Evolutionary conservation across 2,329 filamentous ascomycete species (phyloP).

Genomic region (Colletotrichum sp.): DNA sequence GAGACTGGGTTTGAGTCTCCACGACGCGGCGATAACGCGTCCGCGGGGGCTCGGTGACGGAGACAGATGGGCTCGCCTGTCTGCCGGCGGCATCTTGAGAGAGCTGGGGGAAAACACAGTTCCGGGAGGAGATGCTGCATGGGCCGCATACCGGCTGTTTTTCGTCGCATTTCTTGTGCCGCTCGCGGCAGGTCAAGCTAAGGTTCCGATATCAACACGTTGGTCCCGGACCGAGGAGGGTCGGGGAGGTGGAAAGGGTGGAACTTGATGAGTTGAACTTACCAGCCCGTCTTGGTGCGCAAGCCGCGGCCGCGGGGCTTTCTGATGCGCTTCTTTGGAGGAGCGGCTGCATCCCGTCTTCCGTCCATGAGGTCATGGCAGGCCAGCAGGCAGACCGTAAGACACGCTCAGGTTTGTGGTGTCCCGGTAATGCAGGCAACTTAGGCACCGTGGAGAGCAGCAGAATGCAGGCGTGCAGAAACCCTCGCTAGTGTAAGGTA

Average conservation of each 20-base stretch:
- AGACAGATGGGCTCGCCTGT: neutral
- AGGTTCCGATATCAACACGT: neutral
- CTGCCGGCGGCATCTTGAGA: neutral
- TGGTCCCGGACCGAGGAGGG: neutral
- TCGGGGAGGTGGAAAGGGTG: neutral
- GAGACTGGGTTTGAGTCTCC: neutral
- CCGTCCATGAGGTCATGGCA: slow-evolving; percentile 15
- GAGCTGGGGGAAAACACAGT: slow-evolving; percentile 23
- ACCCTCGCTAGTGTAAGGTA: neutral
- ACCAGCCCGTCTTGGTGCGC: slow-evolving; percentile 47
- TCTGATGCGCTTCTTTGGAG: slow-evolving; percentile 25
- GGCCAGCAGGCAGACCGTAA: neutral
- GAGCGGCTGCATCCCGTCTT: slow-evolving; percentile 1
- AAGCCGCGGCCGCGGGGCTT: slow-evolving; percentile 47
- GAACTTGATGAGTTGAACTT: slow-evolving; percentile 10
- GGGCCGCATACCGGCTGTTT: slow-evolving; percentile 31
- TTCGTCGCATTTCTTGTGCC: slow-evolving; percentile 58
- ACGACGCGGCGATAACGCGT: neutral
- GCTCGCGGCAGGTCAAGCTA: slow-evolving; percentile 47
- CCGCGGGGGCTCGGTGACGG: neutral
- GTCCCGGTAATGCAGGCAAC: neutral
- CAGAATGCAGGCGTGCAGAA: neutral
- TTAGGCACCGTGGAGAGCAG: neutral
- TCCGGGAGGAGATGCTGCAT: slow-evolving; percentile 25
- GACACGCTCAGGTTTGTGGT: neutral